A percentile compares a stretch with the other conserved stretches of the same genome.
Conservation (phyloP, 495 filamentous ascomycete species). For the Aspergillus haitiensis region DNA sequence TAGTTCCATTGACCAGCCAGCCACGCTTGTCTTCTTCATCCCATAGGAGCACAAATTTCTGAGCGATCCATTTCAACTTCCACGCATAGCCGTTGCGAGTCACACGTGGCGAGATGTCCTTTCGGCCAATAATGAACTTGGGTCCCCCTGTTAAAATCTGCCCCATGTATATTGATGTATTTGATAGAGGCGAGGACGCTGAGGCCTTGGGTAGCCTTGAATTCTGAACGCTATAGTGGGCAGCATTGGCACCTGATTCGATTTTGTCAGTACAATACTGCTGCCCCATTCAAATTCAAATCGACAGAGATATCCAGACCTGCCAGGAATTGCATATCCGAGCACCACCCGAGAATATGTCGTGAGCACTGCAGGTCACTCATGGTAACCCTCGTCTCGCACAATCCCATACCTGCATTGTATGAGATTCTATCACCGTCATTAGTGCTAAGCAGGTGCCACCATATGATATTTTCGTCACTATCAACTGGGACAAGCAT, state of each 20-base stretch:
- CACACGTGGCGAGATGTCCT: not conserved
- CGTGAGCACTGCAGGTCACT: not conserved
- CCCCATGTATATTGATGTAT: not conserved
- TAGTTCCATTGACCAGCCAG: not conserved
- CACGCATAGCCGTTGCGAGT: not conserved
- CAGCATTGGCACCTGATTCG: not conserved
- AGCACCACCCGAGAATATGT: not conserved
- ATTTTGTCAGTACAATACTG: not conserved
- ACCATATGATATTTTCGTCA: not conserved
- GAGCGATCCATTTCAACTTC: not conserved
- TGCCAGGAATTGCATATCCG: not conserved
- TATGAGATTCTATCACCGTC: not conserved
- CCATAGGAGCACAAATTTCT: not conserved
- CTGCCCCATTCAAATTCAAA: not conserved
- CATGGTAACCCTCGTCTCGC: not conserved
- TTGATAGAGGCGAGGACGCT: not conserved
- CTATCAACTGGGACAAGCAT: not conserved
- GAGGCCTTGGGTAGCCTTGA: not conserved
- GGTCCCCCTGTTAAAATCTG: not conserved
- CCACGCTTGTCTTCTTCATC: not conserved
- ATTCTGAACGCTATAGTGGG: not conserved
- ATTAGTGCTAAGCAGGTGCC: not conserved
- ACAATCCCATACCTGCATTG: not conserved
- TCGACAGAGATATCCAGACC: not conserved
- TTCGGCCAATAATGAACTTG: not conserved